Evolutionary conservation across 1,139 yeast species (phyloP).

Genomic region (Nadsonia starkeyi-henricii): DNA sequence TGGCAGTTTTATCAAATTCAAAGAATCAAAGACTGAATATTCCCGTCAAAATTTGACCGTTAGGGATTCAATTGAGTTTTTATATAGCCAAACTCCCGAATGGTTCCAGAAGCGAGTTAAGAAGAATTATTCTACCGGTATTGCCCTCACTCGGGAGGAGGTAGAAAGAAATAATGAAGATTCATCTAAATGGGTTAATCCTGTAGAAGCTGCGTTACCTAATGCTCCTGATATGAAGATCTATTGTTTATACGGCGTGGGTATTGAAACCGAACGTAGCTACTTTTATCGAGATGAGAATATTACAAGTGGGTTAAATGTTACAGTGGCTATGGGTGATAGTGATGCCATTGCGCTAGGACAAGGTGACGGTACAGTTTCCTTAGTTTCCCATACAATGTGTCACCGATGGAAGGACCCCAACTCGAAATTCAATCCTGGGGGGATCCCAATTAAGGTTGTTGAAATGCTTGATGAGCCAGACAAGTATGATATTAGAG

Average conservation of each 20-base stretch:
- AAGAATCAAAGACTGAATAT: constrained; percentile 28
- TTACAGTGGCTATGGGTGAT: constrained; percentile 47
- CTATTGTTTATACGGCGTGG: constrained; percentile 87
- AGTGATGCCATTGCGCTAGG: constrained; percentile 62
- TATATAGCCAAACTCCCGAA: constrained; percentile 50
- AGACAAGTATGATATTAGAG: constrained; percentile 82
- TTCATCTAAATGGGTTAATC: constrained; percentile 80
- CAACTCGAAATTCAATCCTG: constrained; percentile 69
- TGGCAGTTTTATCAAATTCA: constrained; percentile 68
- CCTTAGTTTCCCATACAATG: constrained; percentile 66
- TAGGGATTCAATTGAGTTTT: constrained; percentile 47
- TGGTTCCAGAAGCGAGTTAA: constrained; percentile 58
- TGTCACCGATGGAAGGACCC: constrained; percentile 77
- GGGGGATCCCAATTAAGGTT: constrained; percentile 50
- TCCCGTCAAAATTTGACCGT: constrained; percentile 49
- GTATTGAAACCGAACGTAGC: constrained; percentile 89
- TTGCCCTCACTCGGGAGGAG: constrained; percentile 47
- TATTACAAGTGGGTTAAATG: constrained; percentile 38
- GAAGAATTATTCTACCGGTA: constrained; percentile 68
- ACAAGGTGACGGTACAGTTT: constrained; percentile 95
- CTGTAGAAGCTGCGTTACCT: constrained; percentile 82
- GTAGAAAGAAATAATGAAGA: constrained; percentile 47
- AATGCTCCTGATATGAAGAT: constrained; percentile 86
- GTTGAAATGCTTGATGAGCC: constrained; percentile 93
- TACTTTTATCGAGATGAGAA: constrained; percentile 54